A percentile compares a stretch with the other conserved stretches of the same genome.
phyloP scores from a whole-genome alignment of 129 eudicot genomes.

The Pulicaria dysenterica region DNA sequence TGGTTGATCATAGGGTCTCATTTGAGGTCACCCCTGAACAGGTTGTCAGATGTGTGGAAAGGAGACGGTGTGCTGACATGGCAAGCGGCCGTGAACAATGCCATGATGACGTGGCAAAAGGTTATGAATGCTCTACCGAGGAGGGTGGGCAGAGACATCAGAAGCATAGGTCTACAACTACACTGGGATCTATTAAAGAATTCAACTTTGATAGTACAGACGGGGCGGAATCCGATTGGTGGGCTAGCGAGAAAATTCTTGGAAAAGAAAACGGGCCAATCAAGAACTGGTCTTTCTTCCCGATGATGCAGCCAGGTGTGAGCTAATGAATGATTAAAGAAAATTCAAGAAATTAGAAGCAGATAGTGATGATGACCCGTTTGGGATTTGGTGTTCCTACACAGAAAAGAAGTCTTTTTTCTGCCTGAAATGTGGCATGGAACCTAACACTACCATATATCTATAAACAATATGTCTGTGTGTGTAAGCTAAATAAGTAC shows the following conservation, averaged over 20 bases:
- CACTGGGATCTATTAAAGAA: conserved; percentile 74
- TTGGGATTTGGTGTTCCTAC: conserved; percentile 26
- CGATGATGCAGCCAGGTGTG: conserved; percentile 71
- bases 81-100: conserved; percentile 32
- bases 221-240: conserved; percentile 68
- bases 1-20: conserved; percentile 70
- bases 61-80: conserved; percentile 43
- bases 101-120: conserved; percentile 29
- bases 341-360: neutral
- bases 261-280: conserved; percentile 50
- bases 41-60: conserved; percentile 77
- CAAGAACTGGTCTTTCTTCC: conserved; percentile 78
- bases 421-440: conserved; percentile 30
- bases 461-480: no score
- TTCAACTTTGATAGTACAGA: conserved; percentile 76
- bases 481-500: conserved; percentile 32
- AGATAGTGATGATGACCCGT: conserved; percentile 14
- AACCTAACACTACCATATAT: conserved; percentile 34
- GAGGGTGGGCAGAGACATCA: conserved; percentile 54
- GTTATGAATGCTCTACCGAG: conserved; percentile 25
- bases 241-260: conserved; percentile 69
- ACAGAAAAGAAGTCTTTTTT: conserved; percentile 19
- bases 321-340: conserved; percentile 41
- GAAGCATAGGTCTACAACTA: conserved; percentile 67
- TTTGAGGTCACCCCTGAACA: conserved; percentile 57